These are phyloP conservation scores for Setomelanomma holmii DNA, from an alignment of 2,329 filamentous ascomycete genomes.

Conservation along the genomic window DNA sequence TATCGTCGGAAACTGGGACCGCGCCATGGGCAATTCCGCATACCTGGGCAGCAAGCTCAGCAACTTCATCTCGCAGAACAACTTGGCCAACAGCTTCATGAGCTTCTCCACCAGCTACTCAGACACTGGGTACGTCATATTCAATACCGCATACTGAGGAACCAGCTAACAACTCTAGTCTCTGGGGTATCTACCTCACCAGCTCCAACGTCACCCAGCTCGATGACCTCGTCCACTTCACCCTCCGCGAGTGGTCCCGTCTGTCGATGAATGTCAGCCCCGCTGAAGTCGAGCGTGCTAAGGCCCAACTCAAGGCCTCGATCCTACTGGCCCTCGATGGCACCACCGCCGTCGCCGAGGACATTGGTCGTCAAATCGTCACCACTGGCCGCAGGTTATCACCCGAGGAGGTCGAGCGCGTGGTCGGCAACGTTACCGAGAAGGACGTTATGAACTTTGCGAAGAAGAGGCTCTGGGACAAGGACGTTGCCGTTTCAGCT, in stretches of 20 bases:
- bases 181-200: conserved; percentile 99
- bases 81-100: conserved; percentile 99
- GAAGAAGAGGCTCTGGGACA: conserved; percentile 94
- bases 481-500: conserved; percentile 91
- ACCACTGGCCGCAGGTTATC: conserved; percentile 92
- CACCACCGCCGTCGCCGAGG: conserved; percentile 95
- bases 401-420: conserved; percentile 92
- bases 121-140: conserved; percentile 87
- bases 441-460: conserved; percentile 98
- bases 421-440: conserved; percentile 86
- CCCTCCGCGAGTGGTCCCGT: conserved; percentile 97
- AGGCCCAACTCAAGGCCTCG: conserved; percentile 98
- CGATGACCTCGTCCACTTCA: conserved; percentile 97
- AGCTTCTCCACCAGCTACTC: conserved; percentile 99
- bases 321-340: conserved; percentile 97
- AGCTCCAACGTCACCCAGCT: conserved; percentile 86
- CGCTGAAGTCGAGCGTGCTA: conserved; percentile 95
- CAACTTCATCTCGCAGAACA: conserved; percentile 90
- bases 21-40: conserved; percentile 95
- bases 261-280: conserved; percentile 86
- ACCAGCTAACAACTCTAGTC: conserved; percentile 63
- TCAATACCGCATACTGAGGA: background rate
- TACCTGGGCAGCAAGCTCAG: conserved; percentile 99
- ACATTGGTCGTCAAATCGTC: conserved; percentile 98
- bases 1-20: conserved; percentile 99